Percentiles rank a stretch among this genome's conserved stretches.
Conservation (phyloP, 1,284 basidiomycete genomes). For the Cryptococcus sp. region DNA sequence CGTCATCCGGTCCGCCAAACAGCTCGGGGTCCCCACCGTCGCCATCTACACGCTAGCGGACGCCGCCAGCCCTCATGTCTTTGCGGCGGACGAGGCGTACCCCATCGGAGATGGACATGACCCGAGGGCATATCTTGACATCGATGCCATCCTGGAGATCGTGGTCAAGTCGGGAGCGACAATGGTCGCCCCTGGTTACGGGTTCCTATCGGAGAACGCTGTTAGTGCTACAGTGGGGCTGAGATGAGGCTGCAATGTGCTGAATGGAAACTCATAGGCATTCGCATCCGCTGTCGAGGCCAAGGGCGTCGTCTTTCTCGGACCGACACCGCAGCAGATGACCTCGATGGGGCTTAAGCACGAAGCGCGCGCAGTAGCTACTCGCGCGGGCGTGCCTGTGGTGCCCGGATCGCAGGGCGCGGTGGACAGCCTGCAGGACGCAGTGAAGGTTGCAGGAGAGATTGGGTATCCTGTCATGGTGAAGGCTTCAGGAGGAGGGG, state of each 20-base stretch:
- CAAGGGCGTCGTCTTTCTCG: slow-evolving; percentile 60
- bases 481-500: slow-evolving; percentile 66
- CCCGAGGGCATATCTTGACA: slow-evolving; percentile 53
- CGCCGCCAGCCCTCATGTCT: slow-evolving; percentile 68
- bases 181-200: slow-evolving; percentile 63
- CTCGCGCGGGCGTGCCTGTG: slow-evolving; percentile 55
- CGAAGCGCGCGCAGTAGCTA: slow-evolving; percentile 56
- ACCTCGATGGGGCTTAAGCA: slow-evolving; percentile 63
- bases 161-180: slow-evolving; percentile 54
- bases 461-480: slow-evolving; percentile 57
- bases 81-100: slow-evolving; percentile 38
- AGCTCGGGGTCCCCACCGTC: slow-evolving; percentile 80
- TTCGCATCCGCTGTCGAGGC: slow-evolving; percentile 56
- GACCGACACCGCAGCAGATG: slow-evolving; percentile 58
- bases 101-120: slow-evolving; percentile 49
- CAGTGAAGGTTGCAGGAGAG: slow-evolving; percentile 48
- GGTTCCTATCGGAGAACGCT: slow-evolving; percentile 64
- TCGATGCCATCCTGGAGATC: slow-evolving; percentile 52
- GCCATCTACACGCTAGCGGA: slow-evolving; percentile 87
- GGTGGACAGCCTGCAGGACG: slow-evolving; percentile 52
- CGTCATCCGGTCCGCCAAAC: slow-evolving; percentile 79
- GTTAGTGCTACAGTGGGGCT: slow-evolving; percentile 11
- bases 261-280: slow-evolving; percentile 17
- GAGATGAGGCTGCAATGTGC: neutral
- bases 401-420: slow-evolving; percentile 58